A percentile compares a stretch with the other conserved stretches of the same genome.
Evolutionary conservation across 1,284 basidiomycete genomes (phyloP).

Genomic region (Leccinum fallax): DNA sequence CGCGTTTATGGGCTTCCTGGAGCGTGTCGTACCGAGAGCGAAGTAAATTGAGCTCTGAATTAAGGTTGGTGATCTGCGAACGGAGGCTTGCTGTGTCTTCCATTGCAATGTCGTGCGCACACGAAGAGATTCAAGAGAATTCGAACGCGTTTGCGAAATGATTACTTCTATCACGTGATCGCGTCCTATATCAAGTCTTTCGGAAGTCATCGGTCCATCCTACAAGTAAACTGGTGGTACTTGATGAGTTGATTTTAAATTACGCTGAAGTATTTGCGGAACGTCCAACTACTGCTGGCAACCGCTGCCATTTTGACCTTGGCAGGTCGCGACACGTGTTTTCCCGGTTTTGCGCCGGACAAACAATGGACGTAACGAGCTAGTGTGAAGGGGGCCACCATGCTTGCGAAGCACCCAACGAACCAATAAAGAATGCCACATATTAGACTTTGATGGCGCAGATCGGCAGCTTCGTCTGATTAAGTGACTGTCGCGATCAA

Average conservation of each 20-base stretch:
- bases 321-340: not conserved
- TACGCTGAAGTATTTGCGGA: not conserved
- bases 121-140: not conserved
- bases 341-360: not conserved
- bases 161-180: conserved; percentile 19
- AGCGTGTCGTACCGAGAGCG: conserved; percentile 45
- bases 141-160: not conserved
- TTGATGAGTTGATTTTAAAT: too few species aligned
- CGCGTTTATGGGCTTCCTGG: conserved; percentile 40
- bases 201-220: not conserved
- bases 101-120: conserved; percentile 4
- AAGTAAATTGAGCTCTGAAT: conserved; percentile 42
- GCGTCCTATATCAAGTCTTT: conserved; percentile 1
- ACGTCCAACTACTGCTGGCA: not conserved
- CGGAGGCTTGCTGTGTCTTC: conserved; percentile 10
- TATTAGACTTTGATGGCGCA: not conserved
- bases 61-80: conserved; percentile 26
- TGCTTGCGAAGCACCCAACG: not conserved
- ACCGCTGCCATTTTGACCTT: not conserved
- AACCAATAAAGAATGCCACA: not conserved
- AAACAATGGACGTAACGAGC: not conserved
- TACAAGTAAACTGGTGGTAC: not conserved
- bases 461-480: not conserved
- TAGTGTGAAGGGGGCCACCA: not conserved
- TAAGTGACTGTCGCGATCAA: not conserved